Percentiles rank a stretch among this genome's conserved stretches.
phyloP scores from a whole-genome alignment of 192 early-diverging fungal genomes.

The Lobosporangium transversale region DNA sequence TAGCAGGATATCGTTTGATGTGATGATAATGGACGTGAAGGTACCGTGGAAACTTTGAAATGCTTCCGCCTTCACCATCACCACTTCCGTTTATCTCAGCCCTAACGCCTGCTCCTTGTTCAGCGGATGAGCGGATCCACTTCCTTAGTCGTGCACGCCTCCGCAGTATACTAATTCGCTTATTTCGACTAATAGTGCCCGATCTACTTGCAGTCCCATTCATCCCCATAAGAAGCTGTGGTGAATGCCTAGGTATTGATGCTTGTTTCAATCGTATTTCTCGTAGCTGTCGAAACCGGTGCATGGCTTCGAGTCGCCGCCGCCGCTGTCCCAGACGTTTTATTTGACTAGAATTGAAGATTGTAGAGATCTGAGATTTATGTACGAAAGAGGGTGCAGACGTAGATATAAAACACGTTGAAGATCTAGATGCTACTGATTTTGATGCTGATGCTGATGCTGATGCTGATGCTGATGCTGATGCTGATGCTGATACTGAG shows the following conservation, averaged over 20 bases:
- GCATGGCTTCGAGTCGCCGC: conserved; percentile 12
- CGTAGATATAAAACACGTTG: not conserved
- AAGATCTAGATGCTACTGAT: not conserved
- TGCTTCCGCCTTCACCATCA: not conserved
- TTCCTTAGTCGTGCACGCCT: too few species aligned
- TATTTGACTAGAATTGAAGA: not conserved
- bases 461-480: conserved; percentile 8
- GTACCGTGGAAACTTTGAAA: not conserved
- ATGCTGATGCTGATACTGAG: not conserved
- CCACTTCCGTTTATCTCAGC: not conserved
- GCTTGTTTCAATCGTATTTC: not conserved
- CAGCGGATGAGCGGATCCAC: too few species aligned
- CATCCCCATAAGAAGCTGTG: conserved; percentile 11
- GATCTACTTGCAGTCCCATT: not conserved
- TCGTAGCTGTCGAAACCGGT: conserved; percentile 9
- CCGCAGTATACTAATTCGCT: too few species aligned
- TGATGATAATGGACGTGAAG: conserved; percentile 32
- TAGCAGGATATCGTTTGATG: not conserved
- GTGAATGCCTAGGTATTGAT: conserved; percentile 16
- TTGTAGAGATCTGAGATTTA: not conserved
- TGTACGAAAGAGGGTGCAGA: not conserved
- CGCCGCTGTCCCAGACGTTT: conserved; percentile 13
- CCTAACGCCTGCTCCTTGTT: too few species aligned
- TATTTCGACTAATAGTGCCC: too few species aligned
- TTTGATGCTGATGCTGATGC: not conserved